phyloP scores from a whole-genome alignment of 805 yeast genomes.

The Metschnikowia reukaufii region DNA sequence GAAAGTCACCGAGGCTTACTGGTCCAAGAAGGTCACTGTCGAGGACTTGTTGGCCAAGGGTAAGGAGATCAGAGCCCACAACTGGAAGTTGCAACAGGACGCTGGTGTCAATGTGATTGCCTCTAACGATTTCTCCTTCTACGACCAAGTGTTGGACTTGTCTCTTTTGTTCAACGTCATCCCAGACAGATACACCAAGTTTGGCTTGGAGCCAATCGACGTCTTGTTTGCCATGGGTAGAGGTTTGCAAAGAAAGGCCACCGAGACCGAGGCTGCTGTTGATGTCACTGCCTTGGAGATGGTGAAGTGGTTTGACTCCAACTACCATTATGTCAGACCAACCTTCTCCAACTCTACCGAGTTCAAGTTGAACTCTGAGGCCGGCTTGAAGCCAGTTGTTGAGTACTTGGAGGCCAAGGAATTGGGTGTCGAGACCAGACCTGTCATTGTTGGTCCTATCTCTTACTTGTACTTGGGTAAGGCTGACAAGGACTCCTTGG shows the following conservation, averaged over 20 bases:
- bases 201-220: slow-evolving; percentile 83
- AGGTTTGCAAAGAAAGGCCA: slow-evolving; percentile 97
- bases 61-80: slow-evolving; percentile 89
- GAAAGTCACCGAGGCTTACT: slow-evolving; percentile 98
- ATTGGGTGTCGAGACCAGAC: slow-evolving; percentile 95
- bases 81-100: slow-evolving; percentile 96
- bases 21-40: slow-evolving; percentile 88
- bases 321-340: slow-evolving; percentile 99
- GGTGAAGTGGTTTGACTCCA: slow-evolving; percentile 99
- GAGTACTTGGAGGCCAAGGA: slow-evolving; percentile 98
- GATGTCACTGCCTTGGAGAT: slow-evolving; percentile 98
- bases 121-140: slow-evolving; percentile 96
- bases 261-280: slow-evolving; percentile 82
- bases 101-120: slow-evolving; percentile 98
- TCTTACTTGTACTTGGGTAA: slow-evolving; percentile 94
- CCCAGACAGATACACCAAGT: slow-evolving; percentile 96
- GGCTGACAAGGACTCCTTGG: slow-evolving; percentile 96
- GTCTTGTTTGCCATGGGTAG: slow-evolving; percentile 99
- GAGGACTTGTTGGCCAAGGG: slow-evolving; percentile 91
- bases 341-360: slow-evolving; percentile 93
- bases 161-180: slow-evolving; percentile 91
- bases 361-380: slow-evolving; percentile 77
- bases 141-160: slow-evolving; percentile 94
- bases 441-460: slow-evolving; percentile 95
- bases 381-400: slow-evolving; percentile 91